Conservation (phyloP, 768 basidiomycete species). For the Lanmaoa pseudosensibilis region DNA sequence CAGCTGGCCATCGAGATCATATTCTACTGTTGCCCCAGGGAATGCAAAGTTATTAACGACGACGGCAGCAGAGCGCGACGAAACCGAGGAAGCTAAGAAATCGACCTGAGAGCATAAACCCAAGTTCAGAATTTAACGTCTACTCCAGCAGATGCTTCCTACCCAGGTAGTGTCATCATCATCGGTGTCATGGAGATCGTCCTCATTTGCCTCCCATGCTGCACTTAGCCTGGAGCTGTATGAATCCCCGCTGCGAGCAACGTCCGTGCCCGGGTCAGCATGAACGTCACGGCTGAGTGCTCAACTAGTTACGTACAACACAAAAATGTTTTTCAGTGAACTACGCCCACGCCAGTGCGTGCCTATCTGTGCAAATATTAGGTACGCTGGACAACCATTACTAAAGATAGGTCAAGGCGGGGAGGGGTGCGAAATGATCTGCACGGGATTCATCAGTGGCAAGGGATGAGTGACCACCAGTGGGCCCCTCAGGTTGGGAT, state of each 20-base stretch:
- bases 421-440: not conserved
- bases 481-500: not conserved
- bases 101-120: not conserved
- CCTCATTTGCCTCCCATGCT: not conserved
- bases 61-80: not conserved
- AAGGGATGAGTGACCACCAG: not conserved
- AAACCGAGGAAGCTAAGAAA: constrained; percentile 3
- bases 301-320: constrained; percentile 3
- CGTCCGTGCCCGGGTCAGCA: not conserved
- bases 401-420: not conserved
- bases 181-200: not conserved
- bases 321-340: constrained; percentile 7
- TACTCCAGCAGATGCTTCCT: not conserved
- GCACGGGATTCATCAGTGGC: not conserved
- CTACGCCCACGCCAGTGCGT: constrained; percentile 1
- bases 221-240: constrained; percentile 10
- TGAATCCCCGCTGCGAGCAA: constrained; percentile 8
- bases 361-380: not conserved
- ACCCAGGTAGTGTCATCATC: constrained; percentile 11
- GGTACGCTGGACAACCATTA: not conserved
- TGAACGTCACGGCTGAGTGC: no score
- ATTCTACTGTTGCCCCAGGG: constrained; percentile 10
- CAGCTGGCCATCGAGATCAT: constrained; percentile 8
- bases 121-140: not conserved
- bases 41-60: constrained; percentile 8